Conservation (phyloP, 139 green algal genomes). For the Tetratostichococcus sp. region DNA sequence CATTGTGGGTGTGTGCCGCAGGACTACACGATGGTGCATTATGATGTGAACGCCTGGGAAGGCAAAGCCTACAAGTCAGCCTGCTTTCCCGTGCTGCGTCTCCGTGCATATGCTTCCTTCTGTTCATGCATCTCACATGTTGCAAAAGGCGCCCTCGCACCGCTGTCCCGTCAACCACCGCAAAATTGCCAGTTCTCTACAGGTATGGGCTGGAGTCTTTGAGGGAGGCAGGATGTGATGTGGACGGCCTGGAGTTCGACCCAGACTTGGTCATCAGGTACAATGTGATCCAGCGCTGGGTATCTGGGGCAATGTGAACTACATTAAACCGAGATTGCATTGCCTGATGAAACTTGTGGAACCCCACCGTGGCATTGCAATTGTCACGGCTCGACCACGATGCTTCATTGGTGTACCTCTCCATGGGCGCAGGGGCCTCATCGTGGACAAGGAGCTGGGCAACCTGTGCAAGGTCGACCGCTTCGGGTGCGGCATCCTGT, state of each 20-base stretch:
- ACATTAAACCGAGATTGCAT: too few species aligned
- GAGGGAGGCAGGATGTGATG: slow-evolving; percentile 50
- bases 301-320: too few species aligned
- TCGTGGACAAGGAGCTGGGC: slow-evolving; percentile 56
- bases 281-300: too few species aligned
- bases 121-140: too few species aligned
- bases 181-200: not conserved
- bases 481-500: slow-evolving; percentile 48
- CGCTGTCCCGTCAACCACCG: too few species aligned
- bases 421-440: slow-evolving; percentile 41
- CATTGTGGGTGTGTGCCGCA: too few species aligned
- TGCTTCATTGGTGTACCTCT: too few species aligned
- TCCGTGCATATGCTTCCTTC: not conserved
- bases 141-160: too few species aligned
- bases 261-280: slow-evolving; percentile 66
- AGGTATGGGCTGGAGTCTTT: slow-evolving; percentile 30
- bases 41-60: slow-evolving; percentile 93
- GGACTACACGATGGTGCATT: slow-evolving; percentile 94
- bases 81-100: slow-evolving; percentile 21
- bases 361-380: too few species aligned
- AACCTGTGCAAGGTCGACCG: slow-evolving; percentile 64
- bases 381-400: too few species aligned
- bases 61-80: slow-evolving; percentile 82
- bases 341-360: too few species aligned
- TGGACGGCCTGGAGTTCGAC: slow-evolving; percentile 87